A percentile compares a stretch with the other conserved stretches of the same genome.
Conservation (phyloP, 78 protist species). For the Dictyostelium capitatum region DNA sequence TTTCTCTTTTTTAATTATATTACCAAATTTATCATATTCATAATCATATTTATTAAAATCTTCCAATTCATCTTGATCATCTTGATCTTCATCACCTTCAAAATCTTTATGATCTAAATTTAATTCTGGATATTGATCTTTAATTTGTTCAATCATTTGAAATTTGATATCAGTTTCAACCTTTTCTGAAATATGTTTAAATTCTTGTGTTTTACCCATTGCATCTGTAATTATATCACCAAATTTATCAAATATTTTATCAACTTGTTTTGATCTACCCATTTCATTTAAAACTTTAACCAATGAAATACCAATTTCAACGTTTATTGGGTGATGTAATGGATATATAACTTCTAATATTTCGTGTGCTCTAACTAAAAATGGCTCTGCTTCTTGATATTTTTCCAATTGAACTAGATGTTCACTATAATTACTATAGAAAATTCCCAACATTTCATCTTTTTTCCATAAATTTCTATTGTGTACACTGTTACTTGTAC, state of each 20-base stretch:
- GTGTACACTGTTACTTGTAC: not conserved
- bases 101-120: conserved; percentile 13
- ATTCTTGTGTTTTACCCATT: conserved; percentile 37
- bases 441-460: conserved; percentile 64
- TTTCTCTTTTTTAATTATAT: not conserved
- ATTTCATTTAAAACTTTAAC: conserved; percentile 55
- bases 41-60: not conserved
- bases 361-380: not conserved
- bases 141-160: conserved; percentile 8
- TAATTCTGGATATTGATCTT: conserved; percentile 38
- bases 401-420: not conserved
- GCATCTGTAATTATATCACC: conserved; percentile 28
- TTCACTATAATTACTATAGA: conserved; percentile 47
- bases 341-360: conserved; percentile 33
- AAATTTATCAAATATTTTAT: conserved; percentile 12
- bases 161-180: conserved; percentile 17
- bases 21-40: not conserved
- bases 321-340: conserved; percentile 48
- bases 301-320: conserved; percentile 40
- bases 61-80: not conserved
- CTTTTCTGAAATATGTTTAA: conserved; percentile 8
- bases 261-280: conserved; percentile 12
- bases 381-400: conserved; percentile 67
- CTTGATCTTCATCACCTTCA: conserved; percentile 21
- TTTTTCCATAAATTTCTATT: conserved; percentile 33